Base-by-base conservation (phyloP, 2,329 filamentous ascomycete species). In the Cercospora sp. region DNA sequence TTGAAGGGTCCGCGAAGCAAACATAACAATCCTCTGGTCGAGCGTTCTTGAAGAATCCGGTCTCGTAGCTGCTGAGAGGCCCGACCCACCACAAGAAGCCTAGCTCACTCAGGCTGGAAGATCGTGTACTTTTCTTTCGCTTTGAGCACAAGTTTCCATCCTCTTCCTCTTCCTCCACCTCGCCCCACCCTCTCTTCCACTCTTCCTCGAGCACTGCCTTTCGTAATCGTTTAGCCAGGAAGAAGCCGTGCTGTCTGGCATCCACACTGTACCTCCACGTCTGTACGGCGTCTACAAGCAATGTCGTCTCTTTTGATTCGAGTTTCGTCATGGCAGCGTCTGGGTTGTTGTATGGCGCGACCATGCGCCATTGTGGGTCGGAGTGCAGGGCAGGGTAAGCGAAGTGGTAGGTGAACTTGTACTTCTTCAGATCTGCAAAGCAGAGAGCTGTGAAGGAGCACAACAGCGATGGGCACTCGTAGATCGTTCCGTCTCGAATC, bases 381-480 rank as follows among this genome's bases (percentile, higher is more conserved):
- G 94, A 97, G 78, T 97, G 94, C 55, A 99, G 85, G 16, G 94
- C 93, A 0, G 95, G 95, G 76, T 97, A 99, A 5, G 91, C 94
- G 80, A 98, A 98, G 89, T 96, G 97, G 81, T 98, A 98, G n/a
- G 91, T 93, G 78, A 98, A 97, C 71, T 90, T 92, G 82, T 98
- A 98, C 78, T 96, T 97, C 80, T 99, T 99, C 36, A 99, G 86
- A 77, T 99, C 94, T 70, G 95, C 94, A 78, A 92, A 99, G 16
- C 93, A 97, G 57, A 98, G 88, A 67, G 96, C 89, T 28, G 92
- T 87, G 79, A 97, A 98, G 6, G 92, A 95, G 4, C 93, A 89
- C 18, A 99, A 88, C 2, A 98, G 86, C 4, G 94, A 97, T 2
- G 95, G 95, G 61, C 94, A 92, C 9, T 93, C 95, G 81, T 97